Conservation (phyloP, 164 flowering plant genomes). For the Nymphaea colorata region DNA sequence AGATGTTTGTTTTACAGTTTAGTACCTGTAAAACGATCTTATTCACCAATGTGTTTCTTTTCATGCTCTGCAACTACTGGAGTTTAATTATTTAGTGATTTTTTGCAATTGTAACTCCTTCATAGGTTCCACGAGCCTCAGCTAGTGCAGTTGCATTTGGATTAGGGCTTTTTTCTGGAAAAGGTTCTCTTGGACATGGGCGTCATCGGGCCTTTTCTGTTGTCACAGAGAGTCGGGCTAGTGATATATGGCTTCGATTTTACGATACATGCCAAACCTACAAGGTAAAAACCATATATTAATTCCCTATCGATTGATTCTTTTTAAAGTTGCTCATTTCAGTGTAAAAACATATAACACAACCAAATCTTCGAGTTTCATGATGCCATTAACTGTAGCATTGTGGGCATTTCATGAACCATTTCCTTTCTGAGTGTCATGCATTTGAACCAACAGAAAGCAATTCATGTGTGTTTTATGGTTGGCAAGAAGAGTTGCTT, state of each 20-base stretch:
- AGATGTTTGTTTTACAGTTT: too few species aligned
- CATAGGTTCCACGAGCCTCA: constrained; percentile 84
- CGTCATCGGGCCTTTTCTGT: constrained; percentile 80
- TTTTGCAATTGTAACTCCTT: neutral
- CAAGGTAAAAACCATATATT: constrained; percentile 41
- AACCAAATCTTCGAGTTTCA: too few species aligned
- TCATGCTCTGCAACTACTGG: neutral
- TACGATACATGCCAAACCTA: constrained; percentile 74
- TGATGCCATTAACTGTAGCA: too few species aligned
- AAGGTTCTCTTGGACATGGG: constrained; percentile 72
- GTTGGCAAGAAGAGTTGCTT: too few species aligned
- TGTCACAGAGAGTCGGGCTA: constrained; percentile 87
- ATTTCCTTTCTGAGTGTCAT: too few species aligned
- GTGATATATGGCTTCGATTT: constrained; percentile 82
- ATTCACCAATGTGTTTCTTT: neutral
- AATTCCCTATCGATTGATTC: neutral
- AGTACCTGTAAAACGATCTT: too few species aligned
- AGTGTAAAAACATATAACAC: too few species aligned
- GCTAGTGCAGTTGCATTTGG: constrained; percentile 99
- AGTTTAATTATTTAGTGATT: too few species aligned
- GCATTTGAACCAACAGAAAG: too few species aligned
- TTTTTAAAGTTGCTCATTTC: too few species aligned
- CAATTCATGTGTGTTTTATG: too few species aligned
- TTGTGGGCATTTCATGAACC: too few species aligned
- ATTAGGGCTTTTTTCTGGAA: constrained; percentile 70